Evolutionary conservation across 2,329 filamentous ascomycete genomes (phyloP), one percentile per base, ranked within the genome.

Genomic region (Aspergillus quadricinctus): DNA sequence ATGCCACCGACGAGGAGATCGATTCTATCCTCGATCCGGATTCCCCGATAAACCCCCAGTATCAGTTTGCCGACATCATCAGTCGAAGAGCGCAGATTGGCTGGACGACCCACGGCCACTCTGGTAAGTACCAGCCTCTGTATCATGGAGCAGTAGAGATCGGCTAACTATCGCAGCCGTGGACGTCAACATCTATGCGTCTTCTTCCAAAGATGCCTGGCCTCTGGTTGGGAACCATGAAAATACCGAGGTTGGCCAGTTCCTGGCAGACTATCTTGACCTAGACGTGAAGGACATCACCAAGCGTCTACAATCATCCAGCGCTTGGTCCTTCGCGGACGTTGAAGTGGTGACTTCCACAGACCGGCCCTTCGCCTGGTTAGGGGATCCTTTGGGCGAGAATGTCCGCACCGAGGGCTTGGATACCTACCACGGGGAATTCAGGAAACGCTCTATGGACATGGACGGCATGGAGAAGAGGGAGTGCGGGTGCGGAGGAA

Each of bases 171-270:
- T 45, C 28, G 68, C 69, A 69, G 94, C 88, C 52, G 92, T 94
- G 7, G 94, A 99, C 70, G 94, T 99, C 50, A 99, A 99, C 73
- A 90, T 99, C 63, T 99, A 97, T 76, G 88, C 89, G 52, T 92
- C 89, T 0, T 86, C 89, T 3, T 80, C 83, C 0, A 80, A 83
- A 40, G 76, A 78, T 29, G 83, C 87, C 0, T 81, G 83, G 46
- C 79, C 81, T 14, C 80, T 96, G 6, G 78, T 84, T 3, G 93
- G 93, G 7, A 97, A 97, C 72, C 87, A 95, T 54, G 94, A 99
- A 78, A 99, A 99, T 71, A 97, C 88, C 0, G 92, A 97, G 27
- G 82, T 99, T 1, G 94, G 94, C 35, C 78, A 83, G 48, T 99
- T 97, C 72, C 75, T 99, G 56, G 79, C 85, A 7, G 78, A 85